These are phyloP conservation scores for Bipolaris sorokiniana DNA, from an alignment of 2,329 filamentous ascomycete genomes.

Conservation along the genomic window DNA sequence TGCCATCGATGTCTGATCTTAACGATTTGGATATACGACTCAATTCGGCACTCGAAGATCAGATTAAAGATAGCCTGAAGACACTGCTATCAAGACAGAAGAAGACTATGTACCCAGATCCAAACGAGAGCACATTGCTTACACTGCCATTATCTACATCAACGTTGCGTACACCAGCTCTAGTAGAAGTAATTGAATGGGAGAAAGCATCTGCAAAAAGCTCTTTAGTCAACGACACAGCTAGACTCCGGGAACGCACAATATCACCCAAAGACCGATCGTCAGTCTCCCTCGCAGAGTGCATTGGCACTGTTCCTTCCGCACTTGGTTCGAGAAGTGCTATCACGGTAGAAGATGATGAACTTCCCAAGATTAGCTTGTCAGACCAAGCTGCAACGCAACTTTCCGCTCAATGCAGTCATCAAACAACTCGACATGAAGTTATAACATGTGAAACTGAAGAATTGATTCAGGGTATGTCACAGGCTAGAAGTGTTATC, in stretches of 20 bases:
- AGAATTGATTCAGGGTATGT: slow-evolving; percentile 1
- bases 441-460: not conserved
- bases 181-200: slow-evolving; percentile 1
- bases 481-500: not conserved
- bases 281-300: not conserved
- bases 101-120: slow-evolving; percentile 23
- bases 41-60: slow-evolving; percentile 9
- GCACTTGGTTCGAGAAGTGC: slow-evolving; percentile 1
- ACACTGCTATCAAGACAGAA: not conserved
- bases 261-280: not conserved
- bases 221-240: not conserved
- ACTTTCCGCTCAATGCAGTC: not conserved
- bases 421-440: not conserved
- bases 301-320: not conserved
- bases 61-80: slow-evolving; percentile 3
- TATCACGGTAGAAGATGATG: not conserved
- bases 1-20: slow-evolving; percentile 41
- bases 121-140: slow-evolving; percentile 25
- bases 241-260: not conserved
- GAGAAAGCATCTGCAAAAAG: not conserved
- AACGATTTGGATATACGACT: slow-evolving; percentile 12
- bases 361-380: slow-evolving; percentile 1
- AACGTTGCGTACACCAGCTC: slow-evolving; percentile 10
- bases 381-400: slow-evolving; percentile 2
- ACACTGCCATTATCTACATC: slow-evolving; percentile 17